These are phyloP conservation scores for Ceratocystis cubensis DNA, from an alignment of 2,329 filamentous ascomycete species.

Conservation along the genomic window DNA sequence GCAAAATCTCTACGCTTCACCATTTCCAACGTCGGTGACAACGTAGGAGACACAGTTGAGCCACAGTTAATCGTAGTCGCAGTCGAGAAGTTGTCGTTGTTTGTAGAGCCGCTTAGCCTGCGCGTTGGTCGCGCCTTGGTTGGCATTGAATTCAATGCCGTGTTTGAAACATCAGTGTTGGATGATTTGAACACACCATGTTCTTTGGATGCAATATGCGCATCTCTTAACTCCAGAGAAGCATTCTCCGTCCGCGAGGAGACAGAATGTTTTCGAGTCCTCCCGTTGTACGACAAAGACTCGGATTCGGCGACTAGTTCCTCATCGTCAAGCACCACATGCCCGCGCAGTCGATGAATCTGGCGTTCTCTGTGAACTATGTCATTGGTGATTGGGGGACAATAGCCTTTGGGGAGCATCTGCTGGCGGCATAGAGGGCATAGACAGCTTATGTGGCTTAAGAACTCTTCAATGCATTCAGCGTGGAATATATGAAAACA, in stretches of 20 bases:
- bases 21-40: not conserved
- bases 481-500: constrained; percentile 92
- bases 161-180: not conserved
- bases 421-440: constrained; percentile 85
- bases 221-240: not conserved
- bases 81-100: constrained; percentile 33
- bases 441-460: constrained; percentile 65
- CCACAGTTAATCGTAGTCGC: constrained; percentile 35
- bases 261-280: not conserved
- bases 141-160: not conserved
- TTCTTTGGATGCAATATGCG: not conserved
- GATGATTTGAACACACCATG: not conserved
- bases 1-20: not conserved
- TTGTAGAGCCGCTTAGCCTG: not conserved
- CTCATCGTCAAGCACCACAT: constrained; percentile 35
- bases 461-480: constrained; percentile 77
- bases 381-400: constrained; percentile 62
- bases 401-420: constrained; percentile 57
- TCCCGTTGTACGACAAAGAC: not conserved
- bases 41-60: not conserved
- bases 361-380: constrained; percentile 76
- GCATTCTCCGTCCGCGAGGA: not conserved
- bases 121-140: not conserved
- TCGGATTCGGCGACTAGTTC: constrained; percentile 5
- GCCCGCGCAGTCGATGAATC: constrained; percentile 47